phyloP scores from a whole-genome alignment of 176 grass and related monocot genomes.

The Carex myosuroides region DNA sequence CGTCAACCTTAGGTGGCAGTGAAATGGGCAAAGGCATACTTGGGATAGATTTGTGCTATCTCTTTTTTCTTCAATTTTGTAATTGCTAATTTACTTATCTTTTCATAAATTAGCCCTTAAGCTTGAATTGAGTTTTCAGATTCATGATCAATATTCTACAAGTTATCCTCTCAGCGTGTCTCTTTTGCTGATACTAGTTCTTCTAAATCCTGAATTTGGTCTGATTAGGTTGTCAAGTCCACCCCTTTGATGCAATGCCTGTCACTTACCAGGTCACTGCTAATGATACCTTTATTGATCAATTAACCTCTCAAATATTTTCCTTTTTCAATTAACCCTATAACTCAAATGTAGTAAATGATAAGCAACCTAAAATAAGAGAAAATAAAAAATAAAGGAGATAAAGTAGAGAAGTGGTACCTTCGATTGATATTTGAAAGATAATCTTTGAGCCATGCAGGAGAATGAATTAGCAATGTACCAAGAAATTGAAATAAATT shows the following conservation, averaged over 20 bases:
- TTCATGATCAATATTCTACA: background rate
- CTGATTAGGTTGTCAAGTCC: background rate
- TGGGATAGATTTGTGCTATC: background rate
- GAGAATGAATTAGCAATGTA: background rate
- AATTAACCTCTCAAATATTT: background rate
- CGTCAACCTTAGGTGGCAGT: background rate
- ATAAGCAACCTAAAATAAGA: background rate
- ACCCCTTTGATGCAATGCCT: background rate
- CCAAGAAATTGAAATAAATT: background rate
- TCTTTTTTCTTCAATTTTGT: background rate
- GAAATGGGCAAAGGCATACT: background rate
- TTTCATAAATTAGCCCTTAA: background rate
- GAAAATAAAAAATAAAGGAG: background rate
- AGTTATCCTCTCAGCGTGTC: background rate
- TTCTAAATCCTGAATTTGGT: background rate
- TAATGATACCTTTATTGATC: background rate
- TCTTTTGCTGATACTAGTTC: background rate
- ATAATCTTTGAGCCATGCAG: background rate
- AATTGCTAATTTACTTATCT: background rate
- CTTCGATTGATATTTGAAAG: background rate
- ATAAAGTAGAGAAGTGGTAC: background rate
- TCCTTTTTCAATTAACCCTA: background rate
- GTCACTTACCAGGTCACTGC: background rate
- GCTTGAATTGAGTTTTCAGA: background rate
- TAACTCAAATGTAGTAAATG: background rate